phyloP scores from a whole-genome alignment of 768 basidiomycete species.

The Tylopilus sp. region DNA sequence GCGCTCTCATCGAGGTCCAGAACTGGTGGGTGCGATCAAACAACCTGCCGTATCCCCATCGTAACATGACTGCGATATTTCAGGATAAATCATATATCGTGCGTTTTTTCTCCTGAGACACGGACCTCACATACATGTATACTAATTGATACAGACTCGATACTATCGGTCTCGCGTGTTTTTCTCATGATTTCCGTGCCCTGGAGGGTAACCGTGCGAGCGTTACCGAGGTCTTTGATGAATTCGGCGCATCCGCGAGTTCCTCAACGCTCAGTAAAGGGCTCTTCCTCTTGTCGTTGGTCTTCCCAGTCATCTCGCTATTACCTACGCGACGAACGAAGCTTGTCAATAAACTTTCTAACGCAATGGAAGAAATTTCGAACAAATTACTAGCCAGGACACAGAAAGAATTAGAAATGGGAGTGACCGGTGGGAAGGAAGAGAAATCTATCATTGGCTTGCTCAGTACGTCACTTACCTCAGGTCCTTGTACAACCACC shows the following conservation, averaged over 20 bases:
- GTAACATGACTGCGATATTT: neutral
- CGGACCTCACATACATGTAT: neutral
- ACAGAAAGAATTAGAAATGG: constrained; percentile 30
- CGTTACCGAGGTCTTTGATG: constrained; percentile 41
- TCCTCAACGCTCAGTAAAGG: constrained; percentile 26
- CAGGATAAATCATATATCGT: constrained; percentile 38
- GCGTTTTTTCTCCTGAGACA: neutral
- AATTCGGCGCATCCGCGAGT: constrained; percentile 23
- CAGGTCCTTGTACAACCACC: too few species aligned
- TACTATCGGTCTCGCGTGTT: constrained; percentile 55
- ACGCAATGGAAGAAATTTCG: constrained; percentile 39
- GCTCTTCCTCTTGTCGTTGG: constrained; percentile 35
- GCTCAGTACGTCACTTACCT: constrained; percentile 5
- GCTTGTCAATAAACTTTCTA: constrained; percentile 29
- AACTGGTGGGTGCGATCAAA: constrained; percentile 21
- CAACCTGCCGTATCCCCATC: neutral
- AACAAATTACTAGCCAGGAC: constrained; percentile 36
- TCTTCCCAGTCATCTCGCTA: constrained; percentile 34
- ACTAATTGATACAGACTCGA: constrained; percentile 40
- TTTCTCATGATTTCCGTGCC: constrained; percentile 54
- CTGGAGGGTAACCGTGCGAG: constrained; percentile 45
- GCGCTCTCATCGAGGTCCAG: constrained; percentile 35
- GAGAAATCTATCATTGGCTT: constrained; percentile 27
- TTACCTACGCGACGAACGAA: constrained; percentile 36
- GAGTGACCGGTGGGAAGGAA: constrained; percentile 18